Evolutionary conservation across 1,139 yeast genomes (phyloP).

Genomic region (Blastobotrys indianensis): DNA sequence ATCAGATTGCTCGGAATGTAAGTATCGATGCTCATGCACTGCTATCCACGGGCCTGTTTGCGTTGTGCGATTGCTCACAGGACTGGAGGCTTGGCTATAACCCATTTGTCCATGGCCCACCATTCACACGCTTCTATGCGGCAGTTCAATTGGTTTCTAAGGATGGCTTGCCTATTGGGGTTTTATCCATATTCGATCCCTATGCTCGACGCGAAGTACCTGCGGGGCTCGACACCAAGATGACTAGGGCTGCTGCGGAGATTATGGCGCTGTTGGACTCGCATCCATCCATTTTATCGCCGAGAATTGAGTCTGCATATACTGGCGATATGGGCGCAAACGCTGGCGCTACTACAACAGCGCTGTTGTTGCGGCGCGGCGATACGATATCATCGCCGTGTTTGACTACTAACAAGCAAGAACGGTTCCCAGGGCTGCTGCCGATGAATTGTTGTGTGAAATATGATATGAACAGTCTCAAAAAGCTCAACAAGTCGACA

Average conservation of each 20-base stretch:
- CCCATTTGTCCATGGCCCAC: slow-evolving; percentile 59
- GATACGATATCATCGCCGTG: neutral
- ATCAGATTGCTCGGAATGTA: slow-evolving; percentile 40
- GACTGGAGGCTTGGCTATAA: slow-evolving; percentile 64
- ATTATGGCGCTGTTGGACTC: slow-evolving; percentile 42
- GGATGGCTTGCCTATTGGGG: slow-evolving; percentile 47
- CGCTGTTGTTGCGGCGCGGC: neutral
- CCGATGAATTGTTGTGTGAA: slow-evolving; percentile 14
- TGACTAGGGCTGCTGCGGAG: slow-evolving; percentile 40
- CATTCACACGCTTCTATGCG: slow-evolving; percentile 53
- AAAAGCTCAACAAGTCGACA: slow-evolving; percentile 20
- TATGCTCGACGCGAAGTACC: slow-evolving; percentile 39
- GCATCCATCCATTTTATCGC: slow-evolving; percentile 15
- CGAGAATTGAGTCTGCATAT: slow-evolving; percentile 18
- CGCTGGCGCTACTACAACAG: neutral
- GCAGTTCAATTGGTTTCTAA: slow-evolving; percentile 51
- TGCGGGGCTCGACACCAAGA: slow-evolving; percentile 33
- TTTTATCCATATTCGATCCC: slow-evolving; percentile 54
- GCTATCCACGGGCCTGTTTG: slow-evolving; percentile 49
- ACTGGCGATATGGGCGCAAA: neutral
- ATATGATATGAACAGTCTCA: slow-evolving; percentile 17
- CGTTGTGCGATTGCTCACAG: slow-evolving; percentile 50
- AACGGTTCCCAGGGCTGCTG: slow-evolving; percentile 12
- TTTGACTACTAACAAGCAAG: slow-evolving; percentile 4
- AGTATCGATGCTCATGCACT: slow-evolving; percentile 66